phyloP scores from a whole-genome alignment of 306 rosid genomes.

The Senna tora region DNA sequence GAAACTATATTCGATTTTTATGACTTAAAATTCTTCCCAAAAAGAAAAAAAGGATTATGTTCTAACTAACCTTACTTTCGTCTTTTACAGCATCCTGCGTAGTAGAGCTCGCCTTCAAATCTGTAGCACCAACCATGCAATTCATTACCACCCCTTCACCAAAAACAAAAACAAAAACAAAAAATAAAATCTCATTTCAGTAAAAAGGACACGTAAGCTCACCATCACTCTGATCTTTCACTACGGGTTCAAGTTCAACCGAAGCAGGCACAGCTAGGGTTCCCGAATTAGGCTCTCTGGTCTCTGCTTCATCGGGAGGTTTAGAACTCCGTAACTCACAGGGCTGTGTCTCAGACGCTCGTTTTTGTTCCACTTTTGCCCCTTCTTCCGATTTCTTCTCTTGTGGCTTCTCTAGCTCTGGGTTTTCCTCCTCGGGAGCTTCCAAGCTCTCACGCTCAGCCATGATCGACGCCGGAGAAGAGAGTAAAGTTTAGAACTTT shows the following conservation, averaged over 20 bases:
- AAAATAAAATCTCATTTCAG: neutral
- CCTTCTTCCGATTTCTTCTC: conserved; percentile 13
- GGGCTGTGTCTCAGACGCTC: neutral
- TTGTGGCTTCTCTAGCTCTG: conserved; percentile 30
- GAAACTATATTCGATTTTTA: conserved; percentile 11
- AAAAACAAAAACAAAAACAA: neutral
- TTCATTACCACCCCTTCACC: conserved; percentile 12
- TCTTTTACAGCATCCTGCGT: conserved; percentile 37
- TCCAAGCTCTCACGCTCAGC: conserved; percentile 50
- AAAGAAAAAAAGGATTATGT: conserved; percentile 26
- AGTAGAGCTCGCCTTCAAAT: conserved; percentile 43
- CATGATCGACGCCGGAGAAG: conserved; percentile 47
- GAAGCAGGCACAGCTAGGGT: conserved; percentile 63
- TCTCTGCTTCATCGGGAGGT: conserved; percentile 22
- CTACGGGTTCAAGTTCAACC: conserved; percentile 25
- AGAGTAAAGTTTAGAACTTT: conserved; percentile 51
- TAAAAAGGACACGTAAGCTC: conserved; percentile 13
- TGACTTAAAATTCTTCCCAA: neutral
- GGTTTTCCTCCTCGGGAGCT: conserved; percentile 36
- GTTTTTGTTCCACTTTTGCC: conserved; percentile 27
- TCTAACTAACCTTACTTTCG: conserved; percentile 61
- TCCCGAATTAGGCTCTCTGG: conserved; percentile 37
- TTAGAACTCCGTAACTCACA: conserved; percentile 39
- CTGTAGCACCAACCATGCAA: conserved; percentile 50
- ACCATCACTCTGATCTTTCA: conserved; percentile 49